These are phyloP conservation scores for Gastrolobium bilobum DNA, from an alignment of 306 rosid genomes.

Conservation along the genomic window DNA sequence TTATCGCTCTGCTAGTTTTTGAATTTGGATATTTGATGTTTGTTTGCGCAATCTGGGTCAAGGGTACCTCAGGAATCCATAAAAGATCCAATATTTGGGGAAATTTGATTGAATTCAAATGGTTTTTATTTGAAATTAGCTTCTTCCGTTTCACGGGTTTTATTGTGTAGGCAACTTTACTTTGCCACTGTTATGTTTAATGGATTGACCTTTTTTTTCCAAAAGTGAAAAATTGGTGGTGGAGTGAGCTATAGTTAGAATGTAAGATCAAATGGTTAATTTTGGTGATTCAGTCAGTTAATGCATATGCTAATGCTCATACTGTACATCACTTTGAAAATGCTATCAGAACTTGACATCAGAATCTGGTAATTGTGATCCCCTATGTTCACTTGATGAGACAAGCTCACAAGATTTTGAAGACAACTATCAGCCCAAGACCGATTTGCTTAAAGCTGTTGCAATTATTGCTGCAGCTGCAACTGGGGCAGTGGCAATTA, in stretches of 20 bases:
- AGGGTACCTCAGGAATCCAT: conserved; percentile 24
- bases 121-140: conserved; percentile 18
- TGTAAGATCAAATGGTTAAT: conserved; percentile 30
- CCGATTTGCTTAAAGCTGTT: conserved; percentile 85
- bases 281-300: conserved; percentile 34
- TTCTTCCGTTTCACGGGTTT: conserved; percentile 1
- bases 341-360: conserved; percentile 64
- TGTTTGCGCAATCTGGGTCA: conserved; percentile 40
- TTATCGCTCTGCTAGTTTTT: conserved; percentile 18
- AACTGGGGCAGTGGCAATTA: conserved; percentile 85
- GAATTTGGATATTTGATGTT: conserved; percentile 39
- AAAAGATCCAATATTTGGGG: conserved; percentile 39
- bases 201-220: background rate
- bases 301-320: conserved; percentile 22
- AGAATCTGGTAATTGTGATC: conserved; percentile 79
- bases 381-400: conserved; percentile 83
- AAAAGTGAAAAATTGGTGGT: background rate
- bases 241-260: background rate
- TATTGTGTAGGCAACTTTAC: background rate
- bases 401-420: conserved; percentile 73
- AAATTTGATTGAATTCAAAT: conserved; percentile 20
- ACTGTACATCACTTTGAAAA: conserved; percentile 45
- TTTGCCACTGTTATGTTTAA: conserved; percentile 26
- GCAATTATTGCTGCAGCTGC: conserved; percentile 77
- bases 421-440: conserved; percentile 75